Conservation (phyloP, 2,329 filamentous ascomycete species). For the Ophiosphaerella herpotricha region DNA sequence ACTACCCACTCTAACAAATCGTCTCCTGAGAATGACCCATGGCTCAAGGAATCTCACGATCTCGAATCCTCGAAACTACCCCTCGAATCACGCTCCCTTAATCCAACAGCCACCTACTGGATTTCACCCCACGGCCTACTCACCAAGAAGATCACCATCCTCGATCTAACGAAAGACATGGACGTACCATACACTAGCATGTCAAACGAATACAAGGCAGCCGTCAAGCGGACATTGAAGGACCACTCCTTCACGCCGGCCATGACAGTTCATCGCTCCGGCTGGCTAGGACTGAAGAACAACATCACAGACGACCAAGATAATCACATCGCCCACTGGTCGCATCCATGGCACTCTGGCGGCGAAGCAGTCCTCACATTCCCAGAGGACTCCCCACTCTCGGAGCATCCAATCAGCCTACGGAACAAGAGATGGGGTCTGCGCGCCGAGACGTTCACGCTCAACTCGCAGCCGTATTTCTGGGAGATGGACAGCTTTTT, state of each 20-base stretch:
- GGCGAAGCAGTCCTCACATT: conserved; percentile 25
- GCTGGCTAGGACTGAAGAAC: conserved; percentile 23
- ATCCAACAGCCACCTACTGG: conserved; percentile 27
- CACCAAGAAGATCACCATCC: conserved; percentile 20
- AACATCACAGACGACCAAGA: conserved; percentile 16
- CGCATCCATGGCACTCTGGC: conserved; percentile 21
- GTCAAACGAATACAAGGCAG: conserved; percentile 19
- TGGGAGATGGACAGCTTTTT: conserved; percentile 28
- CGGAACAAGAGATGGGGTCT: conserved; percentile 20
- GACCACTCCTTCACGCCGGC: conserved; percentile 22
- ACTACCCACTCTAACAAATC: conserved; percentile 2
- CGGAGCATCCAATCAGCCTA: conserved; percentile 16
- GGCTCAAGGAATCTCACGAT: conserved; percentile 19
- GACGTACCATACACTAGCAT: conserved; percentile 22
- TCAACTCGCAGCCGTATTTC: conserved; percentile 19
- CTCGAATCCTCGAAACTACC: conserved; percentile 7
- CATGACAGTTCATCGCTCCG: conserved; percentile 13
- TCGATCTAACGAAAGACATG: conserved; percentile 24
- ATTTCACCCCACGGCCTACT: conserved; percentile 24
- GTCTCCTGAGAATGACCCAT: conserved; percentile 7
- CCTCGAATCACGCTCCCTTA: conserved; percentile 18
- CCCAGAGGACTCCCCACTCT: conserved; percentile 17
- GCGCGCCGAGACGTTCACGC: conserved; percentile 23
- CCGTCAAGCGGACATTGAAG: conserved; percentile 22
- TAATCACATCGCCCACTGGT: conserved; percentile 21